Base-by-base conservation (phyloP, 2,329 filamentous ascomycete genomes). In the Harringtonia aguacate region DNA sequence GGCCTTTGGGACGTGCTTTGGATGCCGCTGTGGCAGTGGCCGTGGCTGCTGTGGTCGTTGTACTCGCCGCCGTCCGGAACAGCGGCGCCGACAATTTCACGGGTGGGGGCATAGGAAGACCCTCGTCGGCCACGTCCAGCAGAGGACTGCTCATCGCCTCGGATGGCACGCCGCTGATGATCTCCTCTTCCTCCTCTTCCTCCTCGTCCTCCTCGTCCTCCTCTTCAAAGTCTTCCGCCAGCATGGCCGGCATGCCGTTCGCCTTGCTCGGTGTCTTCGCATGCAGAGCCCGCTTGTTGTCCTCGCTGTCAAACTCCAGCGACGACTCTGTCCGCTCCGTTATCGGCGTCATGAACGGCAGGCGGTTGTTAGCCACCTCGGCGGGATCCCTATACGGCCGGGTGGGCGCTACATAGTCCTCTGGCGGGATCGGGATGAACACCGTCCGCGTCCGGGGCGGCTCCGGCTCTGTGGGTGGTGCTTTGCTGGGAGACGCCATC, bases 311-410 rank as follows among this genome's bases (percentile, higher is more conserved):
- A 35, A 82, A 64, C 30, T 82, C 82, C 6, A 97, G 66, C 1
- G 89, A 95, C 12, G 81, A 84, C 62, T 98, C 92, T 0, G 92
- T 98, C 55, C 87, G 81, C 62, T 98, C 92, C 1, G 92, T 90
- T 52, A 98, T 98, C 2, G 92, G 92, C 0, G 92, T 98, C 92
- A 98, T 97, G 61, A 97, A 98, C 4, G 90, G 92, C 10, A 97
- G 70, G 44, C 89, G 82, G 62, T 89, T 95, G 56, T 95, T 94
- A 47, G 88, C 87, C 61, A 82, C 73, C 59, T 88, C 75, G 30
- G 68, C 75, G 57, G 86, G 78, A 61, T 95, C 85, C 57, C 88
- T 81, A 70, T 84, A 95, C 46, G 86, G 84, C 39, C 81, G 75
- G 45, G 75, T 83, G 17, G 86, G 83, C 36, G 86, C 78, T 52